phyloP scores from a whole-genome alignment of 768 basidiomycete species.

The Mycena metata region DNA sequence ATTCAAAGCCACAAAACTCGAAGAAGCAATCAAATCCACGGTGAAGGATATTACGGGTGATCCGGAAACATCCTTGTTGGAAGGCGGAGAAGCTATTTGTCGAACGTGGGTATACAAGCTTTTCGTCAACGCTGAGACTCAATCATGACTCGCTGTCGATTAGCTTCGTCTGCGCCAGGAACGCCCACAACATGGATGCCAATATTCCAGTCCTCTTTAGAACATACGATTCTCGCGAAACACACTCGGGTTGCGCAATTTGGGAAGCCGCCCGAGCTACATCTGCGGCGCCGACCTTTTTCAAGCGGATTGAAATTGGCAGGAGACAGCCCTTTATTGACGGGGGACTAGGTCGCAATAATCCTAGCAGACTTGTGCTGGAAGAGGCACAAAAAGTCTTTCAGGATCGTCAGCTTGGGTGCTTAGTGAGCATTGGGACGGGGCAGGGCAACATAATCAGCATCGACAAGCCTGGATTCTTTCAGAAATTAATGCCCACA shows the following conservation, averaged over 20 bases:
- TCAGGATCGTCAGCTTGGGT: background rate
- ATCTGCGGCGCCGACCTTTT: conserved; percentile 51
- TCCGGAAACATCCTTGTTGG: background rate
- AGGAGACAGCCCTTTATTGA: conserved; percentile 6
- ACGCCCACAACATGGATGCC: background rate
- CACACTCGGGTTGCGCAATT: conserved; percentile 43
- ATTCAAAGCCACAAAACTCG: background rate
- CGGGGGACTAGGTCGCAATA: conserved; percentile 5
- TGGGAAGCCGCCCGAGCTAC: conserved; percentile 54
- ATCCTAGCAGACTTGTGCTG: background rate
- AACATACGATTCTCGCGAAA: conserved; percentile 41
- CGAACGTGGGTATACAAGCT: too few relatives aligned
- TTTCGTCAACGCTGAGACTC: too few relatives aligned
- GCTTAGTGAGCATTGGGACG: conserved; percentile 2
- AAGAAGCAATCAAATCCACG: background rate
- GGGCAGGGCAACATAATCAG: background rate
- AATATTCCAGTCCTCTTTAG: conserved; percentile 10
- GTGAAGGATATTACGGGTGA: background rate
- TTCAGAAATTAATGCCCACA: background rate
- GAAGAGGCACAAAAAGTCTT: background rate
- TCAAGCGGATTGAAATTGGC: conserved; percentile 42
- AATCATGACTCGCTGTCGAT: too few relatives aligned
- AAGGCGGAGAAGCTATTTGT: too few relatives aligned
- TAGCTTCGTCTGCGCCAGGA: conserved; percentile 8
- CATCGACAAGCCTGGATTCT: background rate